Conservation (phyloP, 208 protist genomes). For the Strigomonas galati region DNA sequence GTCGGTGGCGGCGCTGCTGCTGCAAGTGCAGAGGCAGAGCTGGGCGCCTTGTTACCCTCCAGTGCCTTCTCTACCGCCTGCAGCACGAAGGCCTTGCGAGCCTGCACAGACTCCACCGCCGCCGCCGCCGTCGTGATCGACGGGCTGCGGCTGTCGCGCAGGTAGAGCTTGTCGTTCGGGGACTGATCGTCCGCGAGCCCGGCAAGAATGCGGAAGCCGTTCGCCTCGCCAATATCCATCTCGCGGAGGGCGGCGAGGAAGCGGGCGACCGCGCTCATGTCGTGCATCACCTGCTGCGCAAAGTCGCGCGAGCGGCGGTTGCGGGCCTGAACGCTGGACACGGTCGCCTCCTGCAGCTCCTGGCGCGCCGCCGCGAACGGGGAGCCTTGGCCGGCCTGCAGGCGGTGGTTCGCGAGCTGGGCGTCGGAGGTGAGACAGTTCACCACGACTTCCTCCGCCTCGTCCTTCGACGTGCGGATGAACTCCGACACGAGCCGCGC, state of each 20-base stretch:
- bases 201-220: slow-evolving; percentile 44
- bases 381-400: slow-evolving; percentile 1
- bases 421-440: slow-evolving; percentile 13
- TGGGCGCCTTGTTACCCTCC: neutral
- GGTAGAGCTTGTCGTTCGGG: slow-evolving; percentile 33
- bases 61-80: slow-evolving; percentile 54
- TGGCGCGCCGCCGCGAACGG: neutral
- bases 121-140: neutral
- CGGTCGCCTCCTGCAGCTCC: neutral
- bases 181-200: slow-evolving; percentile 30
- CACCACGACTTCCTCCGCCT: slow-evolving; percentile 46
- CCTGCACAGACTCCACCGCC: slow-evolving; percentile 12
- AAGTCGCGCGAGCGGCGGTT: slow-evolving; percentile 25
- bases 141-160: slow-evolving; percentile 18
- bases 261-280: slow-evolving; percentile 56
- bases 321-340: slow-evolving; percentile 5
- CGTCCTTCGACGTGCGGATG: slow-evolving; percentile 41
- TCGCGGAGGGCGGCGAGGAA: slow-evolving; percentile 65
- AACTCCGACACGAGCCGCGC: slow-evolving; percentile 71
- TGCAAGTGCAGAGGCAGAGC: neutral
- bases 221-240: slow-evolving; percentile 59
- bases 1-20: neutral
- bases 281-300: slow-evolving; percentile 60
- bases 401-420: slow-evolving; percentile 10
- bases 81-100: slow-evolving; percentile 54